These are phyloP conservation scores for Cryphonectria naterciae DNA, from an alignment of 2,329 filamentous ascomycete genomes.

Conservation along the genomic window DNA sequence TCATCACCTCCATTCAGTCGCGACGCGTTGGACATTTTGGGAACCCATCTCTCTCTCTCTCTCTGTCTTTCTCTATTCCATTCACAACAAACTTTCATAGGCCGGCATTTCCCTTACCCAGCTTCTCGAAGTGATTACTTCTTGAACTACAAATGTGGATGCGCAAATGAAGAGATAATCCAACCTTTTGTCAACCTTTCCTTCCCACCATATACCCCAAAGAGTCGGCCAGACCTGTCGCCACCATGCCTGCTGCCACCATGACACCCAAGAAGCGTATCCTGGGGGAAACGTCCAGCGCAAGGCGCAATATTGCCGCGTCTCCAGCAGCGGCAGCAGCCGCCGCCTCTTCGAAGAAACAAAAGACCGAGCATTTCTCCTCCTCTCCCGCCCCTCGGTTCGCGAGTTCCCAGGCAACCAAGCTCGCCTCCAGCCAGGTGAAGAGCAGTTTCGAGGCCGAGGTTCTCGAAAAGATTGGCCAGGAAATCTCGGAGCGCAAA, in stretches of 20 bases:
- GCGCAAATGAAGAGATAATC: conserved; percentile 9
- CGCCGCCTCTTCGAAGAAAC: conserved; percentile 69
- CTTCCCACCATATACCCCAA: background rate
- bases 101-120: background rate
- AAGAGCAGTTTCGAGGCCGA: conserved; percentile 95
- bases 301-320: conserved; percentile 62
- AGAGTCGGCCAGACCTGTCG: conserved; percentile 2
- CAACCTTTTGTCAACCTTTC: background rate
- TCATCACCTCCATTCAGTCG: conserved; percentile 3
- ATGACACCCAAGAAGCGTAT: conserved; percentile 73
- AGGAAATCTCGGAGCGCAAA: conserved; percentile 86
- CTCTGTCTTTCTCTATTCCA: background rate
- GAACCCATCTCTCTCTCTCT: background rate
- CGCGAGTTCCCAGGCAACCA: conserved; percentile 66
- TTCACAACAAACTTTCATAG: background rate
- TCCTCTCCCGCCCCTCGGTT: conserved; percentile 61
- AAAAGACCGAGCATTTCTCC: conserved; percentile 71
- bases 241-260: conserved; percentile 49
- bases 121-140: background rate
- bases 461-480: conserved; percentile 92
- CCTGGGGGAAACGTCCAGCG: conserved; percentile 68
- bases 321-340: conserved; percentile 53
- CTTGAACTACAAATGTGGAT: background rate
- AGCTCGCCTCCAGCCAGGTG: conserved; percentile 72
- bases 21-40: conserved; percentile 11